A percentile compares a stretch with the other conserved stretches of the same genome.
phyloP scores from a whole-genome alignment of 2,329 filamentous ascomycete genomes.

The Parastagonospora avenae region DNA sequence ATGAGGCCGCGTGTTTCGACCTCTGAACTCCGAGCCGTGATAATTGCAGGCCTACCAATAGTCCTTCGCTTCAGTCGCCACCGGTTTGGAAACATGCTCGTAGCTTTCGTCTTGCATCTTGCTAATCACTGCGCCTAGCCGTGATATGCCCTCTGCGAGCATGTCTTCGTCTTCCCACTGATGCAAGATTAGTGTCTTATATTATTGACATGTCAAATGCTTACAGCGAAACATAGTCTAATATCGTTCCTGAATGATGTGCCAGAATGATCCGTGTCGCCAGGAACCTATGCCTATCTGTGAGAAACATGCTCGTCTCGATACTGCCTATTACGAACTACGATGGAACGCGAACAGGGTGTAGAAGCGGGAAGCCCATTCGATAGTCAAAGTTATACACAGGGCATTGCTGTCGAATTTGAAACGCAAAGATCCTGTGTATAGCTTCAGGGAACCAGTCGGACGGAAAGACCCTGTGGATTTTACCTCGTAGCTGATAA shows the following conservation, averaged over 20 bases:
- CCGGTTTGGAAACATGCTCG: conserved; percentile 15
- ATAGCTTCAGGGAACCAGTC: too few species aligned
- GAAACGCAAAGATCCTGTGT: too few species aligned
- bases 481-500: too few species aligned
- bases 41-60: conserved; percentile 38
- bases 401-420: too few species aligned
- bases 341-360: too few species aligned
- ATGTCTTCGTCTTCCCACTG: conserved; percentile 67
- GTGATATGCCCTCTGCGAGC: conserved; percentile 69
- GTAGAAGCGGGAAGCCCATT: too few species aligned
- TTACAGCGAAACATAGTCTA: conserved; percentile 41
- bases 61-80: conserved; percentile 25
- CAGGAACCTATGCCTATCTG: conserved; percentile 44
- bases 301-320: conserved; percentile 10
- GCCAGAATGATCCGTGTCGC: conserved; percentile 51
- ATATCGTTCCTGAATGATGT: conserved; percentile 62
- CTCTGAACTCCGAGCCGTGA: background rate
- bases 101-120: conserved; percentile 41
- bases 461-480: too few species aligned
- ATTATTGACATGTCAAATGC: background rate
- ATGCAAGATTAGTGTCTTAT: conserved; percentile 7
- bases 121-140: conserved; percentile 60
- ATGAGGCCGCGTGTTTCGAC: too few species aligned
- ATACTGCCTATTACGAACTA: conserved; percentile 43
- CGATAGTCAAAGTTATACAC: too few species aligned